A percentile compares a stretch with the other conserved stretches of the same genome.
phyloP scores from a whole-genome alignment of 2,329 filamentous ascomycete species.

The Cercospora sesami region DNA sequence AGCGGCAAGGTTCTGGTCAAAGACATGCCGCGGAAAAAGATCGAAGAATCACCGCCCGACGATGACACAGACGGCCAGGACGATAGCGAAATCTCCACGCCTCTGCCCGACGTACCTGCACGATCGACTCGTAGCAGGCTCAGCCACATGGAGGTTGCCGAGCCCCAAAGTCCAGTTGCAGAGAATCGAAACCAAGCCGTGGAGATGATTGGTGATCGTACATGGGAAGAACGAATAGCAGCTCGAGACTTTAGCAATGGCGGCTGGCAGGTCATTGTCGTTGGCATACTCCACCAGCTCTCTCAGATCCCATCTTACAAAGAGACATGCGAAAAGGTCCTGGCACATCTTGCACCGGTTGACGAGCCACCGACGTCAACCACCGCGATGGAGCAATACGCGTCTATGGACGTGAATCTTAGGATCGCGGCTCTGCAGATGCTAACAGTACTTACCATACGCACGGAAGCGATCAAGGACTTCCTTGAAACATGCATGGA shows the following conservation, averaged over 20 bases:
- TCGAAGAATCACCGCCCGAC: conserved; percentile 69
- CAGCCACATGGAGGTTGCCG: conserved; percentile 66
- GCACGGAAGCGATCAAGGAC: conserved; percentile 80
- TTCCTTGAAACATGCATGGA: conserved; percentile 92
- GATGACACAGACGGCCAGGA: conserved; percentile 69
- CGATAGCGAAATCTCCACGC: conserved; percentile 54
- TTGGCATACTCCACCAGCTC: conserved; percentile 81
- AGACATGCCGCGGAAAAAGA: conserved; percentile 65
- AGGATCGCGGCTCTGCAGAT: conserved; percentile 80
- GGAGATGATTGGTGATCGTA: conserved; percentile 71
- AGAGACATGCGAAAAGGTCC: conserved; percentile 72
- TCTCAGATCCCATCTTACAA: conserved; percentile 72
- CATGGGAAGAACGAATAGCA: conserved; percentile 82
- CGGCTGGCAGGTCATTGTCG: conserved; percentile 87
- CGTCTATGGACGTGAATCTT: conserved; percentile 75
- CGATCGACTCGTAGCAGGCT: conserved; percentile 84
- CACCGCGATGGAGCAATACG: conserved; percentile 71
- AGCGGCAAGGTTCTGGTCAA: conserved; percentile 75
- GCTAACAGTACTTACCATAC: conserved; percentile 79
- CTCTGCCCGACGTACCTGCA: conserved; percentile 69
- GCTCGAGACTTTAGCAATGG: conserved; percentile 83
- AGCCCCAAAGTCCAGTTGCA: conserved; percentile 44
- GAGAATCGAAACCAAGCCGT: conserved; percentile 63
- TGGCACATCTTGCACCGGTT: conserved; percentile 77
- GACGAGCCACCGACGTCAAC: conserved; percentile 73